Evolutionary conservation across 352 stramenopile genomes (phyloP), one percentile per base, ranked within the genome.

Genomic region (Thalassiosira sp.): DNA sequence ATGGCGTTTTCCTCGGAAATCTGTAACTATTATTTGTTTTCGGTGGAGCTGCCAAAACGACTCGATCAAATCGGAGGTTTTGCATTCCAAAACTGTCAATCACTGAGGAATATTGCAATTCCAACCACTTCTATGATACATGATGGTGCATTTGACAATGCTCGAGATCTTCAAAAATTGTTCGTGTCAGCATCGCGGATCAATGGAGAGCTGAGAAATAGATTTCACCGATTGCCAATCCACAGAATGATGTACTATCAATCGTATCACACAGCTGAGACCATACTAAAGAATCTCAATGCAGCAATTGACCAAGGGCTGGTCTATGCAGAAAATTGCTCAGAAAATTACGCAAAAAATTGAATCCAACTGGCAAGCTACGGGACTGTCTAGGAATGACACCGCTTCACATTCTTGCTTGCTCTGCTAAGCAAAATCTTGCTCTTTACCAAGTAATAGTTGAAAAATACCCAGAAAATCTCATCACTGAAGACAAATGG

Each of bases 351-450:
- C 31, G 31, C 31, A 37, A 8, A 13, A 46, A 46, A 13, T 16
- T 3, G 2, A 13, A 16, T 18, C 5, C 46, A 54, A 28, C 22
- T 54, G 18, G 22, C 1, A 15, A 16, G 18, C 0, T 27, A 22
- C 45, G 49, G 16, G 68, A 78, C 53, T 45, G 48, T 28, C 59
- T 78, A 6, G 68, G 68, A 18, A 72, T 78, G 58, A 78, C 48
- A 6, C 49, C 68, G 5, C 49, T 78, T 6, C 68, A 78, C 37
- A 72, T 71, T 35, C 40, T 78, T 16, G 46, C 49, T n/a, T 78
- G 68, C 58, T 66, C 58, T 37, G 33, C 35, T 5, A 43, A 37
- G 2, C 49, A 78, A 28, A 25, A 59, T 28, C 7, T 78, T 5
- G 49, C 46, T 1, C 8, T 64, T 0, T 66, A 45, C 40, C 13